Percentiles rank a stretch among this genome's conserved stretches.
Conservation (phyloP, 805 yeast species). For the Barnettozyma wickerhamii region DNA sequence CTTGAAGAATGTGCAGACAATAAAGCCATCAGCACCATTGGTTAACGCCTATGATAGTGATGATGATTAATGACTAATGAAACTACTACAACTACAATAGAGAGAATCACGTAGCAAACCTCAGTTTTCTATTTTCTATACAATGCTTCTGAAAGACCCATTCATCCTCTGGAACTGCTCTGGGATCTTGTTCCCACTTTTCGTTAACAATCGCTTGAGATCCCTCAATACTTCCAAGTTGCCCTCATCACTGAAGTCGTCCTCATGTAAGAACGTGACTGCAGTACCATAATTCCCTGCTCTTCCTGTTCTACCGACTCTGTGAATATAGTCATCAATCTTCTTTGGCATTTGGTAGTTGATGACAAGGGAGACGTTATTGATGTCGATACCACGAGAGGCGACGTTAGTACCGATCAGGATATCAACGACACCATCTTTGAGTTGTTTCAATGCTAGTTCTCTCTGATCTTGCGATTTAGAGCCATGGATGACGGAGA, state of each 20-base stretch:
- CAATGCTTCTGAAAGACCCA: conserved; percentile 8
- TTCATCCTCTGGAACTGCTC: conserved; percentile 17
- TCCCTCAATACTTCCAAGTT: conserved; percentile 39
- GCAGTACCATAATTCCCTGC: conserved; percentile 83
- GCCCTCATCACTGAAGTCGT: conserved; percentile 33
- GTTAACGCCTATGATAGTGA: conserved; percentile 9
- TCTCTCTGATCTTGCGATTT: conserved; percentile 85
- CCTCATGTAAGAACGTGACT: conserved; percentile 69
- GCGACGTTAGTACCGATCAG: conserved; percentile 94
- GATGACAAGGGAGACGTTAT: conserved; percentile 76
- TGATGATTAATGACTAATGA: conserved; percentile 1
- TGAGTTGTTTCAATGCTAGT: conserved; percentile 57
- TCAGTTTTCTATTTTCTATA: no score
- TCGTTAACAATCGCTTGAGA: conserved; percentile 18
- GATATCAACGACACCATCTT: conserved; percentile 50
- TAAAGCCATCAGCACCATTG: neutral
- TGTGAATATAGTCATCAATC: conserved; percentile 83
- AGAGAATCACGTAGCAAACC: no score
- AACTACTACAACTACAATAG: no score
- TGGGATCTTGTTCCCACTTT: conserved; percentile 22
- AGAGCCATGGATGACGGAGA: conserved; percentile 78
- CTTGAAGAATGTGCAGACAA: neutral
- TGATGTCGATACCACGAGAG: conserved; percentile 93
- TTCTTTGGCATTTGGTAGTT: conserved; percentile 79
- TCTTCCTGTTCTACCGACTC: conserved; percentile 96